A percentile compares a stretch with the other conserved stretches of the same genome.
These are phyloP conservation scores for Starmerella potacharoeniae DNA, from an alignment of 805 yeast species.

Conservation along the genomic window DNA sequence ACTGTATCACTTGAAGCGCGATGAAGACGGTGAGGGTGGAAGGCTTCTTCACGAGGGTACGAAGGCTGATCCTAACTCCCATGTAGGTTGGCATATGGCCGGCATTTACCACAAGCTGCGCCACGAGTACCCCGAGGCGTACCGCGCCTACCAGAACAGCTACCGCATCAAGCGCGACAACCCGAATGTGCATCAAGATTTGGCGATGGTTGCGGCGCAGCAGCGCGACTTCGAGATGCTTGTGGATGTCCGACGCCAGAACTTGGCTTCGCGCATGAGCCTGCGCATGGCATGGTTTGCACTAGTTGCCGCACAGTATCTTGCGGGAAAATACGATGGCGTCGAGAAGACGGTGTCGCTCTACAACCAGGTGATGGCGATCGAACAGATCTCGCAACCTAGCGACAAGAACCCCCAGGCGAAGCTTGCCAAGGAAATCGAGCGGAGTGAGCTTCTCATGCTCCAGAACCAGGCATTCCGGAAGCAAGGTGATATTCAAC, in stretches of 20 bases:
- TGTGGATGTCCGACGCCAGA: slow-evolving; percentile 51
- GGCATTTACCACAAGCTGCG: slow-evolving; percentile 71
- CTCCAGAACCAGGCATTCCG: slow-evolving; percentile 59
- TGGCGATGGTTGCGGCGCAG: slow-evolving; percentile 70
- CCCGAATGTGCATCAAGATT: slow-evolving; percentile 67
- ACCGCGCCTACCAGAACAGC: slow-evolving; percentile 64
- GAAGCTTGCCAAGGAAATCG: slow-evolving; percentile 42
- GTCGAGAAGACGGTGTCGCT: slow-evolving; percentile 63
- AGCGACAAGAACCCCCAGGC: slow-evolving; percentile 12
- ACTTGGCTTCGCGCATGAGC: slow-evolving; percentile 44
- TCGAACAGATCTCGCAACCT: slow-evolving; percentile 28
- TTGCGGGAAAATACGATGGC: slow-evolving; percentile 51
- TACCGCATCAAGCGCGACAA: slow-evolving; percentile 68
- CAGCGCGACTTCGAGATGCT: slow-evolving; percentile 58
- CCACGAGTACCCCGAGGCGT: slow-evolving; percentile 63
- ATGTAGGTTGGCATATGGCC: slow-evolving; percentile 70
- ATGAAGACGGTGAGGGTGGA: slow-evolving; percentile 22
- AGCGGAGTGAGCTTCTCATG: slow-evolving; percentile 68
- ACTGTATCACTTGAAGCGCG: slow-evolving; percentile 45
- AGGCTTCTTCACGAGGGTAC: slow-evolving; percentile 48
- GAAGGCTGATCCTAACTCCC: slow-evolving; percentile 46
- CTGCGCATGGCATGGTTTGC: slow-evolving; percentile 22
- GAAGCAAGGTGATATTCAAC: slow-evolving; percentile 49
- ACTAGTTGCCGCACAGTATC: slow-evolving; percentile 54
- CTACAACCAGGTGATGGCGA: slow-evolving; percentile 53